These are phyloP conservation scores for Melampsora larici-populina DNA, from an alignment of 1,284 basidiomycete genomes.

Conservation along the genomic window DNA sequence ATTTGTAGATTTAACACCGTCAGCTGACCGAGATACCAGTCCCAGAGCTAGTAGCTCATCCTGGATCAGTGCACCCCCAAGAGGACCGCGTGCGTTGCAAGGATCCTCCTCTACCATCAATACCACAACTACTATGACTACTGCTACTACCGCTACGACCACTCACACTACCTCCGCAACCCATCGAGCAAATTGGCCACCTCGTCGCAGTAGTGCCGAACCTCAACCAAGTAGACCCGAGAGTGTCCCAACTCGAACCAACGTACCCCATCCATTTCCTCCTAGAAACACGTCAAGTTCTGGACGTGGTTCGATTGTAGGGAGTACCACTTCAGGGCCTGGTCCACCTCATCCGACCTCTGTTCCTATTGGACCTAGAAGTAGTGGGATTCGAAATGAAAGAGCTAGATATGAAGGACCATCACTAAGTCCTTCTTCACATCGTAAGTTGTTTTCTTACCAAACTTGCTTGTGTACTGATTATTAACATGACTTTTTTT, in stretches of 20 bases:
- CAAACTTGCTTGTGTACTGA: not conserved
- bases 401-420: conserved; percentile 27
- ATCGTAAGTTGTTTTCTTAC: conserved; percentile 2
- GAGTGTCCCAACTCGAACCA: not conserved
- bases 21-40: not conserved
- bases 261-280: not conserved
- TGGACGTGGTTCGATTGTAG: conserved; percentile 12
- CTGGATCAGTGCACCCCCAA: not conserved
- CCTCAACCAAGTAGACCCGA: not conserved
- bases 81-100: conserved; percentile 5
- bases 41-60: not conserved
- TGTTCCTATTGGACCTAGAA: conserved; percentile 12
- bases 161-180: not conserved
- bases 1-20: not conserved
- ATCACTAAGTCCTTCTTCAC: too few relatives aligned
- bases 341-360: conserved; percentile 16
- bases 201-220: not conserved
- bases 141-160: not conserved
- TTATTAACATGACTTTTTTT: not conserved
- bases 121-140: not conserved
- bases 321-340: conserved; percentile 23
- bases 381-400: conserved; percentile 5
- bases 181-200: conserved; percentile 27
- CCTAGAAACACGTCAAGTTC: conserved; percentile 8
- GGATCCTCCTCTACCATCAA: not conserved